phyloP scores from a whole-genome alignment of 768 basidiomycete species.

The Lactifluus hygrophoroides region DNA sequence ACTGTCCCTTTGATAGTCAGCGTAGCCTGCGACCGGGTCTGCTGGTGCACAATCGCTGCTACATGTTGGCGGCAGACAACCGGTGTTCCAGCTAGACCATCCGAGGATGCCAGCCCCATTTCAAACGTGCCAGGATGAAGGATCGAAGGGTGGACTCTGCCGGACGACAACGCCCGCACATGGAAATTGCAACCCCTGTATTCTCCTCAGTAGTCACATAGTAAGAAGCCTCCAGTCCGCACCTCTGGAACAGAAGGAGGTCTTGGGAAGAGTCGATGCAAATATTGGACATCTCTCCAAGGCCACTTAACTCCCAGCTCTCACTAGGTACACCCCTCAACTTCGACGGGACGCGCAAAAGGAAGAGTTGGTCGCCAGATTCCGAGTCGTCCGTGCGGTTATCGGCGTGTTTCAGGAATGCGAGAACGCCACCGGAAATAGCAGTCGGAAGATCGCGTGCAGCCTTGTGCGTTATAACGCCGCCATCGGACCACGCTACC shows the following conservation, averaged over 20 bases:
- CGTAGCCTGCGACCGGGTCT: not conserved
- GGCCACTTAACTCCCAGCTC: conserved; percentile 12
- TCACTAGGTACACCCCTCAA: conserved; percentile 11
- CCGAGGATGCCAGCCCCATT: not conserved
- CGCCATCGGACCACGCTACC: conserved; percentile 10
- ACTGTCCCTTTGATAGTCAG: not conserved
- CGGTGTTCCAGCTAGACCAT: not conserved
- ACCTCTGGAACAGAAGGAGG: conserved; percentile 11
- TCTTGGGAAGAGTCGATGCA: conserved; percentile 14
- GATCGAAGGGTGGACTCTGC: conserved; percentile 1
- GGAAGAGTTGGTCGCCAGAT: not conserved
- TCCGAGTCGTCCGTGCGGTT: not conserved
- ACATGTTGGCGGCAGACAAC: conserved; percentile 3
- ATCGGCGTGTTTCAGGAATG: conserved; percentile 1
- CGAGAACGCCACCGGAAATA: conserved; percentile 14
- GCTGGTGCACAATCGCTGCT: conserved; percentile 1
- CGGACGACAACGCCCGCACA: conserved; percentile 9
- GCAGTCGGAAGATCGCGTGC: conserved; percentile 2
- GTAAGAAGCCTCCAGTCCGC: not conserved
- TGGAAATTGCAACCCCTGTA: not conserved
- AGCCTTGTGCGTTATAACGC: not conserved
- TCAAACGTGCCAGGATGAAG: conserved; percentile 2
- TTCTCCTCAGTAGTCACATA: not conserved
- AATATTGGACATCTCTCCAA: conserved; percentile 7
- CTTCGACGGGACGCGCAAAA: conserved; percentile 10